Conservation (phyloP, 2,329 filamentous ascomycete species). For the Parasarocladium wereldwijsianum region DNA sequence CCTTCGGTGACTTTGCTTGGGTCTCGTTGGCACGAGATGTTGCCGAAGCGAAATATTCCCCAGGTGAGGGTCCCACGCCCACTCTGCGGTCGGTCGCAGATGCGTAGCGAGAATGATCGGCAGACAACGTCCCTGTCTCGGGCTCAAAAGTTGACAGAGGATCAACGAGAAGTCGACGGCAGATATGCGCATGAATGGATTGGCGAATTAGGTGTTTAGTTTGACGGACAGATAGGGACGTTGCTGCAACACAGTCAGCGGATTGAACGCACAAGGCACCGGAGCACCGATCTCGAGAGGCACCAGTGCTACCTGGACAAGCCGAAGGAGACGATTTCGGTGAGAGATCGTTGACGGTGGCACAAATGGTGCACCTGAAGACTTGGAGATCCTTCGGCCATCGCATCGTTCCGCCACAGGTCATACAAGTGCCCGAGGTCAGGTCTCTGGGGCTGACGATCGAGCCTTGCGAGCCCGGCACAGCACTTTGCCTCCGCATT, state of each 20-base stretch:
- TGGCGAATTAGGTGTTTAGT: constrained; percentile 18
- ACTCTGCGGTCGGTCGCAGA: no score
- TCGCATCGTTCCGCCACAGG: constrained; percentile 65
- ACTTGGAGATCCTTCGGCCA: constrained; percentile 62
- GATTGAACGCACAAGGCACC: no score
- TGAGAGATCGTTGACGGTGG: constrained; percentile 67
- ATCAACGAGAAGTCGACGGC: constrained; percentile 1
- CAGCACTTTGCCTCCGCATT: constrained; percentile 11
- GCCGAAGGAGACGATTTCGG: no score
- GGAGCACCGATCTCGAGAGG: no score
- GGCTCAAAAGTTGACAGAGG: no score
- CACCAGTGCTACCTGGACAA: no score
- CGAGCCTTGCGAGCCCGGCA: constrained; percentile 1
- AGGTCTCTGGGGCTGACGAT: constrained; percentile 36
- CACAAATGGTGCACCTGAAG: constrained; percentile 72
- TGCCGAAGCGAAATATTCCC: no score
- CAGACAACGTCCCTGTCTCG: no score
- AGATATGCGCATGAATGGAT: constrained; percentile 17
- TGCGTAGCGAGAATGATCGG: no score
- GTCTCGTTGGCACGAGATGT: no score
- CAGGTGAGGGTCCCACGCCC: no score
- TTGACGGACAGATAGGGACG: constrained; percentile 17
- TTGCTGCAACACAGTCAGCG: constrained; percentile 12
- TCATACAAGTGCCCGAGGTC: constrained; percentile 65
- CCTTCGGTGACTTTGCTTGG: no score